Base-by-base conservation (phyloP, 495 filamentous ascomycete genomes). In the Lepraria neglecta region DNA sequence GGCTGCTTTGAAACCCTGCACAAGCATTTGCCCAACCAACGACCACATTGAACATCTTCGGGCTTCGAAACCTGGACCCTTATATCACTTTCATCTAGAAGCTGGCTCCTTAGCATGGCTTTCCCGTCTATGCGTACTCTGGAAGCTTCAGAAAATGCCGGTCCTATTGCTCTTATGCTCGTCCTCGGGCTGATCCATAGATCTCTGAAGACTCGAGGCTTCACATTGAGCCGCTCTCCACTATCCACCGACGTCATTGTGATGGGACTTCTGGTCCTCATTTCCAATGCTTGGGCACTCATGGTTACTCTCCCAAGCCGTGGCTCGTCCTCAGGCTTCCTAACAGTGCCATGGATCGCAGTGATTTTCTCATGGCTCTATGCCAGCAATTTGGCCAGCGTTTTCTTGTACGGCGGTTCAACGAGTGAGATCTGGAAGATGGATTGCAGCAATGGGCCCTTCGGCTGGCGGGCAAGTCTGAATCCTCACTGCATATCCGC, bases 381-480 rank as follows among this genome's bases (percentile, higher is more conserved):
- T n/a, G 51, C 17, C 15, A n/a, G 50, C 17, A 33, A 17, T n/a
- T 17, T 30, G 9, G 28, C 21, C 21, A 54, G 51, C 51, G 14
- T 35, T 15, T 33, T 15, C 51, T 54, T 4, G 28, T 15, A n/a
- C n/a, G 27, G 17, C 28, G 35, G 11, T 6, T 31, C 24, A 35
- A 38, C 51, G 11, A 30, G 12, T 17, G n/a, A 35, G 1, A 30
- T 3, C 17, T 33, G 24, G 51, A 14, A 54, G 33, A 54, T 54
- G 51, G 51, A 33, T 14, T 54, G 51, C 51, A 54, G 51, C 33
- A 54, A 54, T 6, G 51, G 51, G 17, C 51, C 28, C 28, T 54
- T 54, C 51, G n/a, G 51, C 15, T 54, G 24, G 51, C 51, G 51
- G 30, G 51, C 31, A 19, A 52, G 48, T 28, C 48, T 52, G 24